Conservation (phyloP, 192 early-diverging fungal genomes). For the Globomyces pollinis-pini region DNA sequence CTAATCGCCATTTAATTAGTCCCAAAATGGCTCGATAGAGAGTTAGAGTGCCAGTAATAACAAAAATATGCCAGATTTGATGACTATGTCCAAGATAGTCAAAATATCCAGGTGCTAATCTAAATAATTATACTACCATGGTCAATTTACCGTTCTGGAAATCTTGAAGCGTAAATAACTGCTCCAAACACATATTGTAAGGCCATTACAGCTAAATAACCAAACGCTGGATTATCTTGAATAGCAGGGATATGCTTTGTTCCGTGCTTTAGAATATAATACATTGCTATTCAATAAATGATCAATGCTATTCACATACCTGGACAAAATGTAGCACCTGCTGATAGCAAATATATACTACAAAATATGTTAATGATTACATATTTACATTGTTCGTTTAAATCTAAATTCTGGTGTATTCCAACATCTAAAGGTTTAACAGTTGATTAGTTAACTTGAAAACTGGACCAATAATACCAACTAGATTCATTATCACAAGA, state of each 20-base stretch:
- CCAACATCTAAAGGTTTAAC: background rate
- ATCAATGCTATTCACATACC: background rate
- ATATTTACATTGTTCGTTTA: too few relatives aligned
- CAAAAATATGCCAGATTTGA: constrained; percentile 22
- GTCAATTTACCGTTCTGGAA: constrained; percentile 15
- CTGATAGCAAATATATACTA: too few relatives aligned
- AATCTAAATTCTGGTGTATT: constrained; percentile 1
- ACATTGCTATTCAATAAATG: background rate
- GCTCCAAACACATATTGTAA: constrained; percentile 14
- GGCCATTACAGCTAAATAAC: constrained; percentile 1
- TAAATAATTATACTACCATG: background rate
- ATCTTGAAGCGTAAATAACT: constrained; percentile 13
- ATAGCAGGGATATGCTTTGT: background rate
- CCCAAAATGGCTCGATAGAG: background rate
- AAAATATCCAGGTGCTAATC: constrained; percentile 17
- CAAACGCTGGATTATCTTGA: background rate
- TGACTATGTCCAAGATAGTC: constrained; percentile 14
- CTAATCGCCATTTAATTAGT: background rate
- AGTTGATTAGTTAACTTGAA: background rate
- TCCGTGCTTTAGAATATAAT: constrained; percentile 7
- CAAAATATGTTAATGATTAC: too few relatives aligned
- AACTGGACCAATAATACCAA: constrained; percentile 22
- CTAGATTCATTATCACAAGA: constrained; percentile 12
- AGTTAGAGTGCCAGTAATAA: constrained; percentile 9
- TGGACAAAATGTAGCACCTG: background rate